These are phyloP conservation scores for Calonectria multiphialidica DNA, from an alignment of 2,329 filamentous ascomycete species.

Conservation along the genomic window DNA sequence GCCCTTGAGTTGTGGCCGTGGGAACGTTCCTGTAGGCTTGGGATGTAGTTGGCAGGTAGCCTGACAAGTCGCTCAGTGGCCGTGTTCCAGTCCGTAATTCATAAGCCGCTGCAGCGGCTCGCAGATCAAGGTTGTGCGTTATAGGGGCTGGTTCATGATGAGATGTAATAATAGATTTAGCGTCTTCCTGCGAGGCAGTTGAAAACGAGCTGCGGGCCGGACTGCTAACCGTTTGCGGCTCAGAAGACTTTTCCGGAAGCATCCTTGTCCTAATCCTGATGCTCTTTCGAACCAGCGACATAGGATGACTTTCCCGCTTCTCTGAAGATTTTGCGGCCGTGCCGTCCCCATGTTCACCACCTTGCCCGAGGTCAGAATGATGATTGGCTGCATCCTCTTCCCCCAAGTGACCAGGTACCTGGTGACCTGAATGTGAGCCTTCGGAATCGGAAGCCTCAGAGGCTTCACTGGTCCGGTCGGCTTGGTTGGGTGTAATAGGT, in stretches of 20 bases:
- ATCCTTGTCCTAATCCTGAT: constrained; percentile 40
- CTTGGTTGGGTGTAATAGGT: constrained; percentile 51
- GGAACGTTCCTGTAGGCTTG: constrained; percentile 33
- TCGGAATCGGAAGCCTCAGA: constrained; percentile 50
- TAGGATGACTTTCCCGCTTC: constrained; percentile 24
- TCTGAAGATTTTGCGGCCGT: constrained; percentile 61
- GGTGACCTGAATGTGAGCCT: constrained; percentile 61
- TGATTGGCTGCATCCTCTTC: constrained; percentile 34
- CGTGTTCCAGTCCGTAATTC: constrained; percentile 14
- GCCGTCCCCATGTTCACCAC: constrained; percentile 54
- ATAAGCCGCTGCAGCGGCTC: neutral
- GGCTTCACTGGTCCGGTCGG: constrained; percentile 34
- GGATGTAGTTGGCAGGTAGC: constrained; percentile 51
- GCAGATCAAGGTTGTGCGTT: constrained; percentile 20
- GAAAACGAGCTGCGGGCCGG: constrained; percentile 2
- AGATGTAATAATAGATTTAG: constrained; percentile 9
- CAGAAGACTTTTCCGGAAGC: constrained; percentile 25
- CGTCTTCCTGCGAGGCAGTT: constrained; percentile 10
- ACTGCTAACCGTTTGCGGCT: constrained; percentile 16
- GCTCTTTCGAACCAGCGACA: constrained; percentile 39
- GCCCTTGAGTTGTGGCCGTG: constrained; percentile 26
- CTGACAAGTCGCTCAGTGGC: constrained; percentile 51
- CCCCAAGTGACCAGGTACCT: constrained; percentile 45
- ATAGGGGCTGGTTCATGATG: constrained; percentile 9
- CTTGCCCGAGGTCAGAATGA: constrained; percentile 35